Percentiles rank a stretch among this genome's conserved stretches.
Evolutionary conservation across 2,329 filamentous ascomycete genomes (phyloP).

Genomic region (Aureobasidium sp.): DNA sequence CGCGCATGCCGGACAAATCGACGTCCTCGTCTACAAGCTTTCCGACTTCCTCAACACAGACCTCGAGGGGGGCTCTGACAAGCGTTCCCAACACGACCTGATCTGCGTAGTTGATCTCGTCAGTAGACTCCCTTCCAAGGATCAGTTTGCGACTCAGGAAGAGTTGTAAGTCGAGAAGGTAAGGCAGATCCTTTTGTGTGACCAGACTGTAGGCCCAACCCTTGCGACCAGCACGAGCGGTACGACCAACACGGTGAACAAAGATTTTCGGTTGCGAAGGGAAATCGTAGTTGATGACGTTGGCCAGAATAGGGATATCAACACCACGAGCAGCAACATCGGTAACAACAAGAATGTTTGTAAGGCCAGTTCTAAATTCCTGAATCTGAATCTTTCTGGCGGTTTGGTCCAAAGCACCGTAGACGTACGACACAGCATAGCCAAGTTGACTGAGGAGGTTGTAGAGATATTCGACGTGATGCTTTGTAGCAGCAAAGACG

Average conservation of each 20-base stretch:
- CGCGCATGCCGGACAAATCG: conserved; percentile 64
- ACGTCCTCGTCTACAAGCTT: conserved; percentile 68
- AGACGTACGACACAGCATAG: conserved; percentile 87
- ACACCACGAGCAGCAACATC: conserved; percentile 95
- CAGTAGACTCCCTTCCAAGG: conserved; percentile 58
- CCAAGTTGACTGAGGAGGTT: conserved; percentile 71
- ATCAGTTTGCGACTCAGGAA: conserved; percentile 83
- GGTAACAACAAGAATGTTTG: conserved; percentile 89
- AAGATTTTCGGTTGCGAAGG: conserved; percentile 95
- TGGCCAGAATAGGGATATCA: conserved; percentile 90
- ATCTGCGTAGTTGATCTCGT: conserved; percentile 63
- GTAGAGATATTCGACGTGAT: conserved; percentile 91
- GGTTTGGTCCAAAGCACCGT: conserved; percentile 89
- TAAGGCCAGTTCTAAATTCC: conserved; percentile 74
- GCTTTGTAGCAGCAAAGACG: conserved; percentile 89
- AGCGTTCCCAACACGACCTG: conserved; percentile 79
- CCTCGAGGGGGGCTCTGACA: conserved; percentile 64
- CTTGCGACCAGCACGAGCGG: conserved; percentile 82
- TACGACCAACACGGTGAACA: conserved; percentile 91
- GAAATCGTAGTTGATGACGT: conserved; percentile 99
- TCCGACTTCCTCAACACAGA: conserved; percentile 72
- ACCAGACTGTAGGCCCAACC: conserved; percentile 96
- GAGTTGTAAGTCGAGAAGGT: conserved; percentile 86
- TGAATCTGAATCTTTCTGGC: conserved; percentile 89
- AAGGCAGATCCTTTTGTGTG: conserved; percentile 79